Conservation (phyloP, 148 eudicot genomes). For the Vaccinium macrocarpon region DNA sequence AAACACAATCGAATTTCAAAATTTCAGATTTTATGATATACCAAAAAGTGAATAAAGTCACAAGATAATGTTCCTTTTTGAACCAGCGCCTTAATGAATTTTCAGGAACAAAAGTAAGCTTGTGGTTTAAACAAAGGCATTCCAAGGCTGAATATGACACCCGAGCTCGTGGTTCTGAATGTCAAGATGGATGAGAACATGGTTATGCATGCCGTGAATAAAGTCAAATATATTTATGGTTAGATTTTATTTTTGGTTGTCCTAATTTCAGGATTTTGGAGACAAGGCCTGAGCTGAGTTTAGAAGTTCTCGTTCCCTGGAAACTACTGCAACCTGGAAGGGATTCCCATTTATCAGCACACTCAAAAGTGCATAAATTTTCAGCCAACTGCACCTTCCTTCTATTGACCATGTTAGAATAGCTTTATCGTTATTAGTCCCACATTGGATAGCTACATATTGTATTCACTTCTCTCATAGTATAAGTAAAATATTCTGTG, state of each 20-base stretch:
- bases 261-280: neutral
- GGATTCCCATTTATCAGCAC: neutral
- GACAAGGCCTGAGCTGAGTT: neutral
- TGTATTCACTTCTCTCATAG: no score
- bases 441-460: no score
- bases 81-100: neutral
- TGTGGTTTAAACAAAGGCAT: neutral
- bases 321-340: neutral
- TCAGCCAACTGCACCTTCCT: neutral
- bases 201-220: neutral
- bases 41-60: no score
- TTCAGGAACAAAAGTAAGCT: conserved; percentile 1
- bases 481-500: no score
- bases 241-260: no score
- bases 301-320: neutral
- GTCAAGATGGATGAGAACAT: neutral
- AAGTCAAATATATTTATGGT: no score
- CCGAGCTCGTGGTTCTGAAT: neutral
- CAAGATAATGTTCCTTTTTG: neutral
- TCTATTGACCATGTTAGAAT: neutral
- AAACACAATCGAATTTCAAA: no score
- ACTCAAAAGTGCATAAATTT: neutral
- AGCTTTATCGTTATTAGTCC: no score
- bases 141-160: neutral
- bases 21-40: no score